Evolutionary conservation across 192 early-diverging fungal species (phyloP).

Genomic region (Podila epicladia): DNA sequence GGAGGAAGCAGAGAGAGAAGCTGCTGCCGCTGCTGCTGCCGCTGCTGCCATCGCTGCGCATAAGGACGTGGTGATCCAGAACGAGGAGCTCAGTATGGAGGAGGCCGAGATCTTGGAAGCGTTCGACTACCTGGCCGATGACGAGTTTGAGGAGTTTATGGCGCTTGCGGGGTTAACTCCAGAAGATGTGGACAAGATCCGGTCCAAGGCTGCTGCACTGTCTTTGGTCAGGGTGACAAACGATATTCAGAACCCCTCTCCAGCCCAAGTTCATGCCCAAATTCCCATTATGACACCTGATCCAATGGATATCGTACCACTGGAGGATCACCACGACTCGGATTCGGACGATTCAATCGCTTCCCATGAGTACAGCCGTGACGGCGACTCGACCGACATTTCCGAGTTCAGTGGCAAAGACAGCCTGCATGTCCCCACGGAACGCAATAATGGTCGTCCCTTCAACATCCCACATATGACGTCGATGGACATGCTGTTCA

Average conservation of each 20-base stretch:
- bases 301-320: background rate
- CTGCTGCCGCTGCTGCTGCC: constrained; percentile 1
- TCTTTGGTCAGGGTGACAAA: constrained; percentile 38
- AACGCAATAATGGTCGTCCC: background rate
- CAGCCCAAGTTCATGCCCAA: background rate
- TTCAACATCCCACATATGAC: constrained; percentile 42
- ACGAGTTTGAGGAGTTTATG: constrained; percentile 44
- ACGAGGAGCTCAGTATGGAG: constrained; percentile 16
- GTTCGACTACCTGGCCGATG: constrained; percentile 40
- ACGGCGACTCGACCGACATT: background rate
- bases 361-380: background rate
- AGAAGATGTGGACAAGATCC: constrained; percentile 25
- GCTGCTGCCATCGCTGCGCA: constrained; percentile 8
- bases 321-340: background rate
- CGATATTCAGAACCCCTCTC: constrained; percentile 14
- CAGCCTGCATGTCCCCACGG: background rate
- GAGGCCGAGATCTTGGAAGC: constrained; percentile 44
- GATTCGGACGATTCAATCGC: background rate
- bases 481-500: constrained; percentile 46
- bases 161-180: constrained; percentile 26
- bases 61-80: background rate
- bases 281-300: background rate
- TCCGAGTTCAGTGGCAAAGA: background rate
- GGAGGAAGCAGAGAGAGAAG: constrained; percentile 25
- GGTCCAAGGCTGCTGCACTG: constrained; percentile 23